These are phyloP conservation scores for Centella asiatica DNA, from an alignment of 129 eudicot genomes.

Conservation along the genomic window DNA sequence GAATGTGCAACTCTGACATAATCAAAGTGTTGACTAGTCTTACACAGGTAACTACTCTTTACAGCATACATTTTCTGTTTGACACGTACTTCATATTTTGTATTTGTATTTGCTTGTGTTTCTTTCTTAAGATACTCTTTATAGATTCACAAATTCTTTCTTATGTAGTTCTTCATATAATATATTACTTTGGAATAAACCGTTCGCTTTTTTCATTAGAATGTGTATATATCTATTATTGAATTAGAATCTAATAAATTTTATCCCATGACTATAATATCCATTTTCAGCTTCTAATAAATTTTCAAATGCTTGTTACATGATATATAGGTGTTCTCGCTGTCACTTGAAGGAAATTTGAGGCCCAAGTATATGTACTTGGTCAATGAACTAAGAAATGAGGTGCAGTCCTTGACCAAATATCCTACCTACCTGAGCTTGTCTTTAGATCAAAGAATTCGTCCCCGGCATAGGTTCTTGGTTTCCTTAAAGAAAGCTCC, in stretches of 20 bases:
- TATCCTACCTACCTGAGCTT: slow-evolving; percentile 91
- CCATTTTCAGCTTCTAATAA: neutral
- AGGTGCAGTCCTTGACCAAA: slow-evolving; percentile 79
- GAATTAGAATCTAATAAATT: neutral
- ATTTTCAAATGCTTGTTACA: neutral
- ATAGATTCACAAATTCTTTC: neutral
- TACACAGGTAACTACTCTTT: slow-evolving; percentile 55
- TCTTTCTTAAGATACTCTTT: neutral
- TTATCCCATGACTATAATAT: no score
- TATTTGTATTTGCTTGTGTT: neutral
- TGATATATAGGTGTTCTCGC: slow-evolving; percentile 66
- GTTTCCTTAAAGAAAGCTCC: slow-evolving; percentile 86
- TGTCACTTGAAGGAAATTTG: slow-evolving; percentile 83
- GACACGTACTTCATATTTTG: neutral
- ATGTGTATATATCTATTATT: neutral
- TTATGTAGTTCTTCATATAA: no score
- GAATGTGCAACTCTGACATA: slow-evolving; percentile 76
- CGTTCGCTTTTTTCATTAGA: neutral
- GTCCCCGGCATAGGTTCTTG: slow-evolving; percentile 89
- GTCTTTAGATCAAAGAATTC: slow-evolving; percentile 86
- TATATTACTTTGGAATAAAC: no score
- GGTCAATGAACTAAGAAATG: slow-evolving; percentile 78
- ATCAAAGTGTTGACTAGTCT: slow-evolving; percentile 80
- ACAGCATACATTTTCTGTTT: slow-evolving; percentile 6
- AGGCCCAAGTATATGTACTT: slow-evolving; percentile 85